Base-by-base conservation (phyloP, 176 grass and related monocot genomes). In the Phoenix dactylifera region DNA sequence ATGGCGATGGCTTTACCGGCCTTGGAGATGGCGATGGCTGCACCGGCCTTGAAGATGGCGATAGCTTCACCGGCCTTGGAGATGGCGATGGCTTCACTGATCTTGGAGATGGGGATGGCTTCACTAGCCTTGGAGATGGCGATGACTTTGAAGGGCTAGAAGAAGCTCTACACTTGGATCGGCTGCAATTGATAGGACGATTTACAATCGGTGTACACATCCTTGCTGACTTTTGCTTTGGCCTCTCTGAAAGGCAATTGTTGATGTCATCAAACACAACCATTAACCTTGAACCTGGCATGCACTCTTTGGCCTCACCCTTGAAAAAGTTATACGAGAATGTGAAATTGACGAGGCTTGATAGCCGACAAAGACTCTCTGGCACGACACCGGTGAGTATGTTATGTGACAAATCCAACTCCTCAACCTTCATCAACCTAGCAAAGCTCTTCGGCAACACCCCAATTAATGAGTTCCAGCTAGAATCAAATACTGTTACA, bases 291-390 rank as follows among this genome's bases (percentile, higher is more conserved):
- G n/a, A 55, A 0, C 49, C 54, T 74, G 22, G 19, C 76, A 95
- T 5, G 72, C 73, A 76, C 5, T 67, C 52, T 6, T 1, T 4
- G 0, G 70, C 51, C 72, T 88, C 84, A 4, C 4, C 52, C n/a
- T 49, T 82, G 17, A 95, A 95, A 68, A 70, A 95, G 66, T 95
- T 95, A 63, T 71, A 16, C 4, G 78, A 74, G 65, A 95, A 95
- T 51, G 28, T 85, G 64, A 95, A 95, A 52, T 82, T 85, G 0
- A 32, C 14, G 4, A 95, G 76, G 20, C 49, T 23, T 6, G 81
- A 71, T 0, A 95, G 66, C 25, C 68, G 26, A 25, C 84, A 88
- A 1, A 82, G 65, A 9, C 17, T 19, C 18, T 82, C 72, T 0
- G 22, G 15, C 54, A 88, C 72, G 15, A 9, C 17, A 12, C 81